Conservation (phyloP, 78 protist genomes). For the Protostelium mycophagum region DNA sequence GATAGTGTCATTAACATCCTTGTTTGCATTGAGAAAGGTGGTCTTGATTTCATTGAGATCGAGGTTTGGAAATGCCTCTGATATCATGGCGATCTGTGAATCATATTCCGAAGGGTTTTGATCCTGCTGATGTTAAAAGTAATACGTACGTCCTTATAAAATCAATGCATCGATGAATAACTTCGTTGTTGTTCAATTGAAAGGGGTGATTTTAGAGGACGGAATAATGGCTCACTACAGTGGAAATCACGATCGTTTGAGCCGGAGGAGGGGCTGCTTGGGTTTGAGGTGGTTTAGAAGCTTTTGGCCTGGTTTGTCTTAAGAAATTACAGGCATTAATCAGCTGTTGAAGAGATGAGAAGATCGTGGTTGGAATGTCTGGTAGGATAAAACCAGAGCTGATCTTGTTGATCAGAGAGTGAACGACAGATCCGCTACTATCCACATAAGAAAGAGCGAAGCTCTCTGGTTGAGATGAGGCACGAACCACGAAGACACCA, state of each 20-base stretch:
- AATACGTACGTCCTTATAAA: too few species aligned
- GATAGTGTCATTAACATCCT: background rate
- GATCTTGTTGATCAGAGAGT: background rate
- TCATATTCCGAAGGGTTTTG: too few species aligned
- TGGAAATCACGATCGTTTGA: too few species aligned
- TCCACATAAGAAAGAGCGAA: background rate
- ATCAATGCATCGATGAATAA: too few species aligned
- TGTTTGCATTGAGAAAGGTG: background rate
- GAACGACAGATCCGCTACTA: background rate
- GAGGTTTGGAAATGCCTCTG: background rate
- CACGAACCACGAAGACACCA: background rate
- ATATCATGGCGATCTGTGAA: background rate
- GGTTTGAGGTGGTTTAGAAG: background rate
- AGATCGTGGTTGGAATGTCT: background rate
- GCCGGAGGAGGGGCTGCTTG: background rate
- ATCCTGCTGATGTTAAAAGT: too few species aligned
- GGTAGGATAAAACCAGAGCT: background rate
- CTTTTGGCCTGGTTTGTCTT: background rate
- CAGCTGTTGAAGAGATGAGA: background rate
- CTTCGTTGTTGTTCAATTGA: background rate
- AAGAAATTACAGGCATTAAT: background rate
- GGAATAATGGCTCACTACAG: too few species aligned
- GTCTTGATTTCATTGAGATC: background rate
- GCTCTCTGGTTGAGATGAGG: background rate
- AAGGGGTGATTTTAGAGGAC: background rate